Percentiles rank a stretch among this genome's conserved stretches.
phyloP scores from a whole-genome alignment of 495 filamentous ascomycete species.

The Podospora bellae-mahoneyi region DNA sequence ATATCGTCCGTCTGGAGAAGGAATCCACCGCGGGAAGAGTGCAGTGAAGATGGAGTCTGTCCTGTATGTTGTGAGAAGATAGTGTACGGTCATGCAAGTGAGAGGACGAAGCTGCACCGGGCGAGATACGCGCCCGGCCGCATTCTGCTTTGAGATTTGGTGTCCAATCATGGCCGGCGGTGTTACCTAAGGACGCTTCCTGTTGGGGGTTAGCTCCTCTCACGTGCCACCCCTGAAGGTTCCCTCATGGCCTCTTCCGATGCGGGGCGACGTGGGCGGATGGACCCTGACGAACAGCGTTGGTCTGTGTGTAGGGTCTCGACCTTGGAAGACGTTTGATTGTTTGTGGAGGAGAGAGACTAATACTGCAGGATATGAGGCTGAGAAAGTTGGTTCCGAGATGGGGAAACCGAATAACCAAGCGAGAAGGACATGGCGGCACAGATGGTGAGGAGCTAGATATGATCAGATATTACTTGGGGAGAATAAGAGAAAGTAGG shows the following conservation, averaged over 20 bases:
- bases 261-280: constrained; percentile 4
- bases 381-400: neutral
- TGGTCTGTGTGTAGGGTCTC: neutral
- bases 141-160: neutral
- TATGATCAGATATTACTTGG: neutral
- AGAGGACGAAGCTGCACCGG: neutral
- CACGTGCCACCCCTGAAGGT: constrained; percentile 4
- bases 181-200: neutral
- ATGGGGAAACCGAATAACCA: neutral
- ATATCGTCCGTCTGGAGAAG: neutral
- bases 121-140: neutral
- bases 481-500: neutral
- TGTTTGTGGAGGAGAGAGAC: neutral
- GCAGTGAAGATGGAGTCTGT: neutral
- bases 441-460: neutral
- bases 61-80: neutral
- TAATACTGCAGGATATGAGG: neutral
- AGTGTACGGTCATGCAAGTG: neutral
- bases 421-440: neutral
- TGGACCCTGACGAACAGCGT: neutral
- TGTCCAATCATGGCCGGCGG: neutral
- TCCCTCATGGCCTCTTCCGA: neutral
- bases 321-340: neutral
- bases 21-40: neutral
- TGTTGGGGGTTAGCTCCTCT: neutral